Evolutionary conservation across 306 rosid genomes (phyloP), one percentile per base, ranked within the genome.

Genomic region (Echinosophora koreensis): DNA sequence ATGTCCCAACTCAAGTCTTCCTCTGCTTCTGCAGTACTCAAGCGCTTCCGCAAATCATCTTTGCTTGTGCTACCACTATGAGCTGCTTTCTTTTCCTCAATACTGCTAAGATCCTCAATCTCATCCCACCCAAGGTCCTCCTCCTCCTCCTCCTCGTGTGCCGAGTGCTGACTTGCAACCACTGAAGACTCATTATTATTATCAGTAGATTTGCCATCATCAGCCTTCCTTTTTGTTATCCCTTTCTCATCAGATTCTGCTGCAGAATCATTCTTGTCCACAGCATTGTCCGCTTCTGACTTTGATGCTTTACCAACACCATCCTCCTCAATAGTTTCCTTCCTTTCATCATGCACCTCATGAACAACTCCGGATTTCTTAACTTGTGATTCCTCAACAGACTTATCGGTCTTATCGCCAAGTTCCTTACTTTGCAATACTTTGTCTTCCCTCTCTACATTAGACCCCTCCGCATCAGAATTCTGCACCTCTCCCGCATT

Each of bases 51-150:
- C 74, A 91, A 80, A 71, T 93, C 91, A 63, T 73, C 87, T 50
- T 78, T 81, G 54, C 65, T 77, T 34, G 84, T 70, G 70, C 76
- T 81, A 65, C 76, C 86, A 76, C 77, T 67, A 15, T 81, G 60
- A 74, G 66, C 69, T 44, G 1, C 61, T 69, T 90, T 88, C 88
- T 88, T 91, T 8, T 86, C 92, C 77, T 90, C 92, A 77, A 91
- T 82, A 79, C 86, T 60, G 78, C 90, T 88, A 73, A 91, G 88
- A 93, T 91, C 98, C 87, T 90, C 96, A 68, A 91, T 93, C 80
- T 93, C 98, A 78, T 93, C 97, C 97, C 98, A 93, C 10, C 85
- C 97, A 74, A 93, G 91, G 74, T 91, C 98, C 77, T 90, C 96
- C 35, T 76, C 85, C 4, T 81, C 84, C 13, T 74, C 85, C 15